Evolutionary conservation across 2,329 filamentous ascomycete species (phyloP).

Genomic region (Cercospora brassicicola): DNA sequence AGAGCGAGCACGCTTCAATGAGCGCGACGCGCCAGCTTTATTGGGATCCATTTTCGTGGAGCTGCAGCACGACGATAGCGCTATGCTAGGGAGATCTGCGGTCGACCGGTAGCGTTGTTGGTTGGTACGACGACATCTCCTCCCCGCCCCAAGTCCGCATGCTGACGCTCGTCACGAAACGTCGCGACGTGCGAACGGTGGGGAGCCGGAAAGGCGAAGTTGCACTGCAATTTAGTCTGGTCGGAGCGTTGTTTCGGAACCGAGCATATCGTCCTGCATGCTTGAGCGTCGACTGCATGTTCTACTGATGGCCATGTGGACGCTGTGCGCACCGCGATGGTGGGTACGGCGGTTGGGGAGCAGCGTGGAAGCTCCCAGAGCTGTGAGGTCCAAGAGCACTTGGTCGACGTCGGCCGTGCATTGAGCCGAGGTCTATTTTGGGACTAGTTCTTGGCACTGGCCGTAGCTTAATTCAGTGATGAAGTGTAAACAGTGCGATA

Average conservation of each 20-base stretch:
- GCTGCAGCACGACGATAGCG: constrained; percentile 3
- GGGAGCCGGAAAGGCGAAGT: constrained; percentile 5
- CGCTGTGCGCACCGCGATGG: too few species aligned
- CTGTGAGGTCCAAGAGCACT: not conserved
- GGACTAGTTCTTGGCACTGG: not conserved
- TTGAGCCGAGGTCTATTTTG: constrained; percentile 5
- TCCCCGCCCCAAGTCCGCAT: constrained; percentile 13
- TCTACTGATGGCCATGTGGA: not conserved
- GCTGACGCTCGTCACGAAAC: constrained; percentile 1
- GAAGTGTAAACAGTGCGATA: not conserved
- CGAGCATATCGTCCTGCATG: not conserved
- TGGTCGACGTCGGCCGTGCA: not conserved
- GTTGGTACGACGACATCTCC: constrained; percentile 6
- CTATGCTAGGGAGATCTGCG: constrained; percentile 6
- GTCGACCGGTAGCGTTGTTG: not conserved
- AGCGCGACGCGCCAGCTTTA: not conserved
- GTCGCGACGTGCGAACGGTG: constrained; percentile 3
- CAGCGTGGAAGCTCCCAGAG: not conserved
- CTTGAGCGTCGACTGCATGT: not conserved
- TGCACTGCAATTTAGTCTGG: not conserved
- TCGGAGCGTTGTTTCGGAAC: constrained; percentile 7
- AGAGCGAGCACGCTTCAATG: not conserved
- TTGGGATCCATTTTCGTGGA: not conserved
- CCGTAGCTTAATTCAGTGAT: not conserved
- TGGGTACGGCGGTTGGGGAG: not conserved